Evolutionary conservation across 2,329 filamentous ascomycete species (phyloP).

Genomic region (Calonectria ilicicola): DNA sequence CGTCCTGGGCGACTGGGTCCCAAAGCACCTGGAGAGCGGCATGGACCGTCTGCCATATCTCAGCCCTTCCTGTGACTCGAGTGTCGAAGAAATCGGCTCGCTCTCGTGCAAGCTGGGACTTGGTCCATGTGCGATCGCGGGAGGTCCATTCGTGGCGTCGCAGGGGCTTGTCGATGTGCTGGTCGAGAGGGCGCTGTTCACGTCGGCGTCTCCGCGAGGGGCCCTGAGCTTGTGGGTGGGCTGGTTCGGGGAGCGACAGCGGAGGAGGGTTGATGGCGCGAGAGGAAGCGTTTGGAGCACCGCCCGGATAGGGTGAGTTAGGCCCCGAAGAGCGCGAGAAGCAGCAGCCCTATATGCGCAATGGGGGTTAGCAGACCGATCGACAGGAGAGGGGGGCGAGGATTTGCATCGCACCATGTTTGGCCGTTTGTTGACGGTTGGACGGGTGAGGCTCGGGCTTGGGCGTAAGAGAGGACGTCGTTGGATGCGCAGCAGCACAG

Average conservation of each 20-base stretch:
- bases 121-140: conserved; percentile 75
- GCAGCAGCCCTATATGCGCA: conserved; percentile 65
- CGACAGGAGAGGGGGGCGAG: not conserved
- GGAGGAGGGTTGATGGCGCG: conserved; percentile 64
- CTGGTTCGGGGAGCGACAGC: conserved; percentile 47
- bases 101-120: conserved; percentile 75
- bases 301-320: conserved; percentile 66
- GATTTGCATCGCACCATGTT: conserved; percentile 33
- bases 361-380: conserved; percentile 31
- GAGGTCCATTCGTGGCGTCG: conserved; percentile 75
- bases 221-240: conserved; percentile 35
- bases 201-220: conserved; percentile 49
- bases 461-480: not conserved
- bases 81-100: conserved; percentile 92
- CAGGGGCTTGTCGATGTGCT: conserved; percentile 79
- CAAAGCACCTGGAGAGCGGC: conserved; percentile 77
- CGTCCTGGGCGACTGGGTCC: conserved; percentile 58
- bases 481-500: not conserved
- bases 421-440: conserved; percentile 20
- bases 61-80: conserved; percentile 78
- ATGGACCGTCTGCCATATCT: conserved; percentile 84
- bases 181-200: conserved; percentile 60
- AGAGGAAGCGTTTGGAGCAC: conserved; percentile 61
- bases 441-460: not conserved
- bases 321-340: conserved; percentile 64